Evolutionary conservation across 495 filamentous ascomycete species (phyloP).

Genomic region (Podospora bellae-mahoneyi): DNA sequence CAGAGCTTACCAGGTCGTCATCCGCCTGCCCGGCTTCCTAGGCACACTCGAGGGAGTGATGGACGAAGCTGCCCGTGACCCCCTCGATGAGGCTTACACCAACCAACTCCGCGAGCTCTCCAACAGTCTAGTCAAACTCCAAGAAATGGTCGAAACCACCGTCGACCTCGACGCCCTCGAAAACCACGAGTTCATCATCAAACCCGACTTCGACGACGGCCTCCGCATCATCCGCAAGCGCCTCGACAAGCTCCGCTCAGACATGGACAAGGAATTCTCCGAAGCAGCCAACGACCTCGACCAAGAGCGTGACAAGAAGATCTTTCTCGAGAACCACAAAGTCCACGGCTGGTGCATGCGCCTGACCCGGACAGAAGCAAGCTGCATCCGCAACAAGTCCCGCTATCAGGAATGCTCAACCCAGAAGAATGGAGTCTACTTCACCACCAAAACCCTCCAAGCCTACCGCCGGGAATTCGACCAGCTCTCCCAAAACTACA

Average conservation of each 20-base stretch:
- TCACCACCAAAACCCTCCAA: constrained; percentile 85
- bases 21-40: constrained; percentile 86
- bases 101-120: constrained; percentile 71
- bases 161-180: constrained; percentile 95
- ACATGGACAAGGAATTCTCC: constrained; percentile 81
- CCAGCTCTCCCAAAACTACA: constrained; percentile 92
- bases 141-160: constrained; percentile 98
- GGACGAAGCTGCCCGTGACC: constrained; percentile 89
- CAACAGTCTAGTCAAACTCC: constrained; percentile 77
- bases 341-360: constrained; percentile 97
- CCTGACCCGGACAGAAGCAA: constrained; percentile 84
- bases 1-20: constrained; percentile 88
- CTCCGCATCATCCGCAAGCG: constrained; percentile 84
- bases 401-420: constrained; percentile 94
- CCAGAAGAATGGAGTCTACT: constrained; percentile 98
- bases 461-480: constrained; percentile 84
- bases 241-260: constrained; percentile 75
- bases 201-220: constrained; percentile 93
- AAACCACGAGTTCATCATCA: constrained; percentile 98
- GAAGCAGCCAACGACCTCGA: constrained; percentile 76
- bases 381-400: constrained; percentile 86
- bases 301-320: constrained; percentile 95
- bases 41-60: constrained; percentile 86
- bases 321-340: constrained; percentile 95
- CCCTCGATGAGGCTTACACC: constrained; percentile 84